Conservation (phyloP, 2,329 filamentous ascomycete genomes). For the Arthrinium phaeospermum region DNA sequence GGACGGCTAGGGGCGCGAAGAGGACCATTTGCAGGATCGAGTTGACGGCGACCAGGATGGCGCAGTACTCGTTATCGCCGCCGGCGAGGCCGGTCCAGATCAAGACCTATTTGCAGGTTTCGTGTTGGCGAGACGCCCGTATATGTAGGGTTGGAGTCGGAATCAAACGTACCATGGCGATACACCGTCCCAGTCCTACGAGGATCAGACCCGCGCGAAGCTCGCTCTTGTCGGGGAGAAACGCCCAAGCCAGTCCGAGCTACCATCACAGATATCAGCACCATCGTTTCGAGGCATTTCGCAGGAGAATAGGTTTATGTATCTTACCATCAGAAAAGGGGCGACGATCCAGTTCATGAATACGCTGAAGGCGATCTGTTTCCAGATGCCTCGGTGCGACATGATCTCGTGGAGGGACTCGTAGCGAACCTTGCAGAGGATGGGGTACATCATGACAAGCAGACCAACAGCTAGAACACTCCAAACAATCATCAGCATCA, state of each 20-base stretch:
- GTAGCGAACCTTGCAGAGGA: conserved; percentile 84
- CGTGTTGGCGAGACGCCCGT: not conserved
- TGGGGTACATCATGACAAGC: conserved; percentile 94
- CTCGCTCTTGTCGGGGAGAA: conserved; percentile 62
- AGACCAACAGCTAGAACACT: conserved; percentile 70
- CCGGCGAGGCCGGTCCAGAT: conserved; percentile 82
- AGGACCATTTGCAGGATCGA: conserved; percentile 77
- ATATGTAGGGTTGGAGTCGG: not conserved
- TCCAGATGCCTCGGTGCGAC: conserved; percentile 68
- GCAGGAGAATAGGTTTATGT: not conserved
- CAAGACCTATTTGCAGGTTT: conserved; percentile 43
- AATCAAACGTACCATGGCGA: conserved; percentile 72
- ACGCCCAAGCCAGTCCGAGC: conserved; percentile 72
- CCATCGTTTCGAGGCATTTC: not conserved
- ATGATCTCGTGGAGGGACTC: conserved; percentile 75
- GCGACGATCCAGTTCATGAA: conserved; percentile 84
- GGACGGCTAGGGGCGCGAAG: conserved; percentile 71
- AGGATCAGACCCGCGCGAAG: conserved; percentile 75
- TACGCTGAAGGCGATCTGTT: conserved; percentile 78
- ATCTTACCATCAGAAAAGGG: conserved; percentile 76
- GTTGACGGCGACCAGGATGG: conserved; percentile 77
- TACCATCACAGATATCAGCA: conserved; percentile 35
- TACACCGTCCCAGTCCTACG: conserved; percentile 84
- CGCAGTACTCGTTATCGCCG: conserved; percentile 83
- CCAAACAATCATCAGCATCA: conserved; percentile 24